A percentile compares a stretch with the other conserved stretches of the same genome.
phyloP scores from a whole-genome alignment of 441 rosid species.

The Flueggea neowawraea region DNA sequence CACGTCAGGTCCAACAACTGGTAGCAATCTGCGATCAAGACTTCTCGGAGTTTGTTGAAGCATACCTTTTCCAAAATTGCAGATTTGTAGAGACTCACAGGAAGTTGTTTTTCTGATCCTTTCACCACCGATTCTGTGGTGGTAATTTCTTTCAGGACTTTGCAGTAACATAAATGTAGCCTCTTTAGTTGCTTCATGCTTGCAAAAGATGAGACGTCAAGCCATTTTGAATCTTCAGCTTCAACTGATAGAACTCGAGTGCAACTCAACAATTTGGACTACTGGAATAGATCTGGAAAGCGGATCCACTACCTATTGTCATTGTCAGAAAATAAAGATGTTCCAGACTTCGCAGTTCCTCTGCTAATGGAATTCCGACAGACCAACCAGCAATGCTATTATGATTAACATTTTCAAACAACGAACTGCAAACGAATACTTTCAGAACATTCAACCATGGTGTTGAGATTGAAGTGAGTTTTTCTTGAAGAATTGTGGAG shows the following conservation, averaged over 20 bases:
- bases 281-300: background rate
- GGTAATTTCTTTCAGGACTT: background rate
- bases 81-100: background rate
- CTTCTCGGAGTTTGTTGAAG: background rate
- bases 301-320: background rate
- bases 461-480: no score
- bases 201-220: background rate
- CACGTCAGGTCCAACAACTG: slow-evolving; percentile 2
- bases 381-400: no score
- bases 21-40: background rate
- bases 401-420: no score
- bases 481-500: no score
- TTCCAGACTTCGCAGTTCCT: slow-evolving; percentile 9
- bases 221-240: background rate
- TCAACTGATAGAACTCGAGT: background rate
- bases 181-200: slow-evolving; percentile 2
- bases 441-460: slow-evolving; percentile 1
- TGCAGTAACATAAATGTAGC: background rate
- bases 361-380: background rate
- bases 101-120: background rate
- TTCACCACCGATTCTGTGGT: no score
- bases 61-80: background rate
- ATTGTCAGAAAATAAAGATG: slow-evolving; percentile 12
- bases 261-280: background rate
- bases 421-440: background rate